Conservation (phyloP, 2,329 filamentous ascomycete species). For the Calonectria crousiana region DNA sequence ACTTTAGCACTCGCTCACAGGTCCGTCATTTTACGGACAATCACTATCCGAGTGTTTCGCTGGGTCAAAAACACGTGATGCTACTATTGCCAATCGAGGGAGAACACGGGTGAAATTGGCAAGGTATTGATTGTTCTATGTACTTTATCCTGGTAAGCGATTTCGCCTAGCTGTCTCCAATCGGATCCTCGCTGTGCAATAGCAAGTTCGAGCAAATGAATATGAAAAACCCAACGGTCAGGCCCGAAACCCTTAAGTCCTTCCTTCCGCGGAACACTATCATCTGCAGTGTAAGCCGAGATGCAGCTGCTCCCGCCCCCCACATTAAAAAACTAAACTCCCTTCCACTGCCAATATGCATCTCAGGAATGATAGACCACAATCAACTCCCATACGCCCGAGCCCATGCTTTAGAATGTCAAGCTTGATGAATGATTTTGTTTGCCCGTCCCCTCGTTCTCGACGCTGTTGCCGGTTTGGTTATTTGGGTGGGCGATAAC, state of each 20-base stretch:
- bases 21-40: not conserved
- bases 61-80: not conserved
- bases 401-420: conserved; percentile 4
- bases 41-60: too few species aligned
- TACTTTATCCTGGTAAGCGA: not conserved
- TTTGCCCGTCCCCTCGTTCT: not conserved
- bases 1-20: not conserved
- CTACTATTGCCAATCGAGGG: not conserved
- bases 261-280: not conserved
- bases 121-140: not conserved
- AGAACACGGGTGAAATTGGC: not conserved
- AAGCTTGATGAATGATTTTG: not conserved
- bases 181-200: not conserved
- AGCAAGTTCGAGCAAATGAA: not conserved
- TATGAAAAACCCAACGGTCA: not conserved
- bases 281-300: conserved; percentile 1
- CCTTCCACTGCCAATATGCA: not conserved
- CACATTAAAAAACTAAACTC: not conserved
- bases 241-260: not conserved
- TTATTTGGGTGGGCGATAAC: conserved; percentile 41
- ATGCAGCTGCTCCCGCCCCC: not conserved
- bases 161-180: not conserved
- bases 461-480: too few species aligned
- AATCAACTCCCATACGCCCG: conserved; percentile 7
- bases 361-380: not conserved